A percentile compares a stretch with the other conserved stretches of the same genome.
These are phyloP conservation scores for Sugiyamaella castrensis DNA, from an alignment of 1,139 yeast species.

Conservation along the genomic window DNA sequence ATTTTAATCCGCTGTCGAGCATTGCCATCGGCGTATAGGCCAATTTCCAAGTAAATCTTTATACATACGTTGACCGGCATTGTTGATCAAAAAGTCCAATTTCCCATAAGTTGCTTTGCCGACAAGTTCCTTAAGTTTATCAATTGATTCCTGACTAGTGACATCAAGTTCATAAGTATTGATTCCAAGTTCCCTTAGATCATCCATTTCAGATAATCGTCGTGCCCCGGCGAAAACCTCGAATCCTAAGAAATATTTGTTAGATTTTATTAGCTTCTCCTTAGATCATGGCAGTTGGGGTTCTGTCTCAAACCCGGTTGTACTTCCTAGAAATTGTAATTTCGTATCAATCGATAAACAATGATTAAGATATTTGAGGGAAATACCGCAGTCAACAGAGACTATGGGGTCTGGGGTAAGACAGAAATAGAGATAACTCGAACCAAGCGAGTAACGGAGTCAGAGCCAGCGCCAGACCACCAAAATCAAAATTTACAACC, in stretches of 20 bases:
- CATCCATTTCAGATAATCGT: constrained; percentile 59
- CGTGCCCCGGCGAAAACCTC: constrained; percentile 74
- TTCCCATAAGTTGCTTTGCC: constrained; percentile 43
- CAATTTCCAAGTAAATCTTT: no score
- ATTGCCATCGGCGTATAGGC: no score
- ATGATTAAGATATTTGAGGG: no score
- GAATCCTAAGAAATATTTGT: constrained; percentile 50
- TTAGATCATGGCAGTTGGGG: neutral
- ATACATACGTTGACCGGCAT: constrained; percentile 48
- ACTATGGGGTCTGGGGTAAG: neutral
- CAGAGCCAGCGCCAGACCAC: no score
- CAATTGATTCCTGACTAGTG: constrained; percentile 50
- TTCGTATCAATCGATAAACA: no score
- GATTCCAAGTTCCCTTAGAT: constrained; percentile 43
- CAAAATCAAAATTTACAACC: no score
- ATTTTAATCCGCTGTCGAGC: no score
- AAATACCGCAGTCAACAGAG: neutral
- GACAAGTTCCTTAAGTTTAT: constrained; percentile 45
- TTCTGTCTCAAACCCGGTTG: neutral
- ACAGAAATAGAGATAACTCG: no score
- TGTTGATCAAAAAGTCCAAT: constrained; percentile 62
- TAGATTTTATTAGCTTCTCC: neutral
- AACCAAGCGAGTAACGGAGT: no score
- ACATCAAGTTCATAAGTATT: constrained; percentile 51
- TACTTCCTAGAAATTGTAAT: no score